Base-by-base conservation (phyloP, 345 rosid genomes). In the Citrus inodora region DNA sequence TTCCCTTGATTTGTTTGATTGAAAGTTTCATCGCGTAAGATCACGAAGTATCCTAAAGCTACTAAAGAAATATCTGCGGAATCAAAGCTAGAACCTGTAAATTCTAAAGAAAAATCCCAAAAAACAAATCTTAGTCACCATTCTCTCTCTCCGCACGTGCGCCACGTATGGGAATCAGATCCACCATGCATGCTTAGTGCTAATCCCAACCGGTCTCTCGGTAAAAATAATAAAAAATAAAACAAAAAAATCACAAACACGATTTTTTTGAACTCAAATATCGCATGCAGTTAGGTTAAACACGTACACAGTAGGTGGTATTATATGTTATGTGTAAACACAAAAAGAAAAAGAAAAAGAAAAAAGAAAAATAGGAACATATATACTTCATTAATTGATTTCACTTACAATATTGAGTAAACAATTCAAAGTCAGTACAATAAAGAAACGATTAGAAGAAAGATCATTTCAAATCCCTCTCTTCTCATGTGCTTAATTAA, bases 81-180 rank as follows among this genome's bases (percentile, higher is more conserved):
- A 25, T 71, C 60, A 2, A 24, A 68, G 30, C 16, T n/a, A 3
- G 13, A 46, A 11, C 51, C 51, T 46, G 14, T 46, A 11, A 46
- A 46, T 46, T 10, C 51, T 3, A 11, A 46, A 46, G 51, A 46
- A 3, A 46, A 10, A 11, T 11, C 51, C 51, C 51, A 11, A 46
- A 46, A 46, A 46, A 46, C 16, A 10, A 46, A 46, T 46, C 51
- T 10, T 11, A 65, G 67, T 71, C 53, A 28, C 35, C 74, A 70
- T n/a, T 70, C 66, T 38, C 35, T 22, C 3, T 16, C 7, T 21
- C 79, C 81, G 78, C 82, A 83, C 76, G 82, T 25, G 53, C 19
- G 59, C 82, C 85, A 72, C 83, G 75, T 77, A 16, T 21, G 59
- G 9, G 9, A 16, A 40, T n/a, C 59, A 51, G 38, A 32, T 33